phyloP scores from a whole-genome alignment of 179 eudicot genomes.

The Beta macrorhiza region DNA sequence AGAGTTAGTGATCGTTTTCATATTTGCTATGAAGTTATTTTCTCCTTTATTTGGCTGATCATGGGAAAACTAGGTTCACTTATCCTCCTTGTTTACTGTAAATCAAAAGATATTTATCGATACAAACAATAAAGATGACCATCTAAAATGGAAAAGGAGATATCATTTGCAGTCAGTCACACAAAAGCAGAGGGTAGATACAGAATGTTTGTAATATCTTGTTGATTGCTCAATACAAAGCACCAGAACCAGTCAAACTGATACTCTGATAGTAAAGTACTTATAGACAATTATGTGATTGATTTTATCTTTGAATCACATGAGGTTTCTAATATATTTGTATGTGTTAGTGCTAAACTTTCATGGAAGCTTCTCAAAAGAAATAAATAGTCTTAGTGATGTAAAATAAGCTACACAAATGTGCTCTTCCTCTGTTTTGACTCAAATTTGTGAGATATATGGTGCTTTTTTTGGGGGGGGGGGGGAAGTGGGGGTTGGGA shows the following conservation, averaged over 20 bases:
- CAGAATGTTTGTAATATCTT: neutral
- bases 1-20: neutral
- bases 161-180: neutral
- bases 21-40: neutral
- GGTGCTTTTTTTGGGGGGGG: too few relatives aligned
- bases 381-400: neutral
- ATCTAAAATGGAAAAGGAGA: neutral
- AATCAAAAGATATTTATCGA: neutral
- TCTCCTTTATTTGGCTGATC: neutral
- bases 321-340: too few relatives aligned
- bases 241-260: neutral
- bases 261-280: neutral
- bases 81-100: too few relatives aligned
- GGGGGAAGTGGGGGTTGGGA: too few relatives aligned
- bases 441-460: neutral
- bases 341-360: too few relatives aligned
- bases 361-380: too few relatives aligned
- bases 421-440: neutral
- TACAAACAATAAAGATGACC: neutral
- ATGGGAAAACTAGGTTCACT: too few relatives aligned
- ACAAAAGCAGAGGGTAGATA: neutral
- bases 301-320: too few relatives aligned
- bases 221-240: neutral
- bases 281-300: too few relatives aligned
- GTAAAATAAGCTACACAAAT: neutral